Evolutionary conservation across 1,284 basidiomycete species (phyloP), one percentile per base, ranked within the genome.

Genomic region (Pholiota adiposa): DNA sequence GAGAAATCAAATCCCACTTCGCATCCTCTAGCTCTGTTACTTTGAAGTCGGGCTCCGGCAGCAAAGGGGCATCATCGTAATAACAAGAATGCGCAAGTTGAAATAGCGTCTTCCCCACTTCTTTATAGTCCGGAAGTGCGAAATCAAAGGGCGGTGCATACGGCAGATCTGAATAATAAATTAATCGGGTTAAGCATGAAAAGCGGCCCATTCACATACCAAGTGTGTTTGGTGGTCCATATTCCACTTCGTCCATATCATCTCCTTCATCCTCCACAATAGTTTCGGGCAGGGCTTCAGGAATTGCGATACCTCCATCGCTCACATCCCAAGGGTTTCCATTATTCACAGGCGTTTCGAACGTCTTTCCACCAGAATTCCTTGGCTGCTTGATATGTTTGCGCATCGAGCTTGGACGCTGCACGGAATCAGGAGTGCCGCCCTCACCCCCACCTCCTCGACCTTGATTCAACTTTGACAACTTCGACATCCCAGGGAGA

Each of bases 271-370:
- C 76, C 60, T 79, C 77, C 1, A 65, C 56, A 16, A 73, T 69
- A 1, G 68, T 65, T 54, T 80, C 75, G 50, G 75, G 77, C 14
- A 54, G 46, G 21, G 69, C 67, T 36, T 77, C 77, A 6, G 52
- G 72, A 12, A 79, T 59, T 5, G 77, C 75, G n/a, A 88, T 77
- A 53, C 83, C 84, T 1, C 79, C 77, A 53, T 90, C 89, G 64
- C 84, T 86, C 38, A 89, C 80, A 66, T 93, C 89, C 90, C 90
- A 92, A 62, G 88, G 84, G 59, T 85, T 82, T 9, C 88, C 88
- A 11, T 77, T 77, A n/a, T 85, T 86, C 44, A 79, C 63, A 1
- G 90, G 90, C 0, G 91, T 92, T 69, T 88, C 79, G 65, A 90
- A 89, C 16, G 62, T 74, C 62, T 78, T 79, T 49, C 54, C 41